Conservation (phyloP, 1,139 yeast species). For the Taphrina wiesneri region DNA sequence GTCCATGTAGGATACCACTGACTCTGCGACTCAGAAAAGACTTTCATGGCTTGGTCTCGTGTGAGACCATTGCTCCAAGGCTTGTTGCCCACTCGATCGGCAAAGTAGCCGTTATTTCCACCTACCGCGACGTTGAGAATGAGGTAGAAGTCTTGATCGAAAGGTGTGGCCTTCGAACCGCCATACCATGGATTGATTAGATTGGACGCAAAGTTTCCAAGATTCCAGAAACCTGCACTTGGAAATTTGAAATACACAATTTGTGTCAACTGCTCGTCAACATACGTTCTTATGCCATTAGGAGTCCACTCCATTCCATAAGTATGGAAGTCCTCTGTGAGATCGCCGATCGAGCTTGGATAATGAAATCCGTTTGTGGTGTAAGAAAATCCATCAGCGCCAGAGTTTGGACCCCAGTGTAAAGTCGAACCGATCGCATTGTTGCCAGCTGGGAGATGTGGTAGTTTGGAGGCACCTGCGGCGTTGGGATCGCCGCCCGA, state of each 20-base stretch:
- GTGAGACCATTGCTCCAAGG: constrained; percentile 37
- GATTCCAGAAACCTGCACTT: constrained; percentile 35
- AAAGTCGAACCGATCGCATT: constrained; percentile 38
- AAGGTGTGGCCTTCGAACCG: constrained; percentile 36
- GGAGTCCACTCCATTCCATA: constrained; percentile 39
- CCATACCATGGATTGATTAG: constrained; percentile 38
- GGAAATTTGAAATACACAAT: constrained; percentile 36
- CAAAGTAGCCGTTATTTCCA: constrained; percentile 39
- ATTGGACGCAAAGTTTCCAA: constrained; percentile 37
- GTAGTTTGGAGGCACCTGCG: neutral
- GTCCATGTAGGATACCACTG: constrained; percentile 29
- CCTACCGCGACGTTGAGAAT: constrained; percentile 40
- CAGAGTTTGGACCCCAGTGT: constrained; percentile 39
- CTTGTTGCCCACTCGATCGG: constrained; percentile 37
- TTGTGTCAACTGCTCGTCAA: constrained; percentile 38
- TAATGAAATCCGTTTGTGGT: constrained; percentile 31
- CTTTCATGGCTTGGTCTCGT: constrained; percentile 20
- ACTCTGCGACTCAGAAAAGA: constrained; percentile 2
- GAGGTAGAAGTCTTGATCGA: constrained; percentile 39
- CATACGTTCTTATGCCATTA: constrained; percentile 37
- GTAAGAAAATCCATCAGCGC: constrained; percentile 33
- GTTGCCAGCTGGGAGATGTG: constrained; percentile 35
- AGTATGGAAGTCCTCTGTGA: constrained; percentile 37
- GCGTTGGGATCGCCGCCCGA: constrained; percentile 17
- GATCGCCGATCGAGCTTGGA: constrained; percentile 34